Percentiles rank a stretch among this genome's conserved stretches.
Evolutionary conservation across 306 rosid species (phyloP).

Genomic region (Cotoneaster glaucophyllus): DNA sequence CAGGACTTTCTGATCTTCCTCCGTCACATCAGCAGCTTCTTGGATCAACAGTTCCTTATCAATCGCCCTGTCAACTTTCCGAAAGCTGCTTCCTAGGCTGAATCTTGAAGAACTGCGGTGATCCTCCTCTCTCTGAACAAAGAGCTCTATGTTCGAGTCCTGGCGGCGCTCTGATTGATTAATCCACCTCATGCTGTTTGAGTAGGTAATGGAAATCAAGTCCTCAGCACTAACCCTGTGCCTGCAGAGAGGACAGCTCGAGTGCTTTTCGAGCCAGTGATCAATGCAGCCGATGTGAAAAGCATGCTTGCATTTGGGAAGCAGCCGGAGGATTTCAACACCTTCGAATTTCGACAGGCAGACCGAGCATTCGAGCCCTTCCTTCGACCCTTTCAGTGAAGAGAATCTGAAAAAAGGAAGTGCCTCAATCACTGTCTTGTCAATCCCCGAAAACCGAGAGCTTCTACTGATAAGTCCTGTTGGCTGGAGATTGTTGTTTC

Average conservation of each 20-base stretch:
- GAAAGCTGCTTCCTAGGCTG: constrained; percentile 80
- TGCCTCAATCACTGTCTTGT: constrained; percentile 75
- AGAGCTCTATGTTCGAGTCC: constrained; percentile 69
- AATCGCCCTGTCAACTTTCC: constrained; percentile 36
- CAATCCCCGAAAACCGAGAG: constrained; percentile 71
- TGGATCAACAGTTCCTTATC: constrained; percentile 38
- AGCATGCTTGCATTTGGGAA: constrained; percentile 90
- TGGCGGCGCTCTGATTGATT: constrained; percentile 39
- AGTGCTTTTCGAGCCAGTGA: constrained; percentile 84
- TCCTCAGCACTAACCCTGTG: constrained; percentile 61
- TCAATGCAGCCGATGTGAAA: constrained; percentile 88
- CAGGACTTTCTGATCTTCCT: constrained; percentile 23
- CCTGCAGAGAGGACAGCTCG: constrained; percentile 94
- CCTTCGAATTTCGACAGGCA: constrained; percentile 87
- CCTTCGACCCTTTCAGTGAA: constrained; percentile 70
- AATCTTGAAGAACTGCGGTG: constrained; percentile 57
- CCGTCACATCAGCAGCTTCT: background rate
- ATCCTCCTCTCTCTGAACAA: constrained; percentile 83
- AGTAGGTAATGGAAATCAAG: constrained; percentile 35
- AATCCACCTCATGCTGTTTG: constrained; percentile 59
- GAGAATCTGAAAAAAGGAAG: constrained; percentile 94
- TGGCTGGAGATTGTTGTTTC: constrained; percentile 11
- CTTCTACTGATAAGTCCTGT: constrained; percentile 38
- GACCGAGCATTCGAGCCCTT: constrained; percentile 84
- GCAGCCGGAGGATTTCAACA: constrained; percentile 58